Conservation (phyloP, 345 rosid genomes). For the Citrus unshiu region DNA sequence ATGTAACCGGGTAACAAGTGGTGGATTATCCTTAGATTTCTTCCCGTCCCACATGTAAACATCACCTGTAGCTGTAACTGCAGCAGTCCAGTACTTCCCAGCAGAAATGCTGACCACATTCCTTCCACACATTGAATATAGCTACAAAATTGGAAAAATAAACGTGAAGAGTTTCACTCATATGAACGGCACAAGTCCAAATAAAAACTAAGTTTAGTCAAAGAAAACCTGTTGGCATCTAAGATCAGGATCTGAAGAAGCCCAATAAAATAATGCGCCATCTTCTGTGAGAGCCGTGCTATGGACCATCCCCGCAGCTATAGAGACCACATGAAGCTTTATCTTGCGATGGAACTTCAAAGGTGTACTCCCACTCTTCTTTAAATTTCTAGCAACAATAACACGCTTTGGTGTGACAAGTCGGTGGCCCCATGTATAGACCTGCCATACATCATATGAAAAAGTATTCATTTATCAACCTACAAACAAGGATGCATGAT, state of each 20-base stretch:
- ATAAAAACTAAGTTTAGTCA: conserved; percentile 4
- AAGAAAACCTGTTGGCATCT: conserved; percentile 82
- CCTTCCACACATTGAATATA: conserved; percentile 56
- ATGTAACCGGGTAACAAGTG: conserved; percentile 62
- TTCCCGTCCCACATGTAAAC: conserved; percentile 94
- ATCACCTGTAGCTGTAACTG: conserved; percentile 82
- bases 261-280: conserved; percentile 91
- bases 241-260: conserved; percentile 82
- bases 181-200: neutral
- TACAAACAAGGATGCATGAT: neutral
- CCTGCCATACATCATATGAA: conserved; percentile 40
- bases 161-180: neutral
- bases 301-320: conserved; percentile 93
- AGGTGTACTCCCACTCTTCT: conserved; percentile 59
- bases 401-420: conserved; percentile 91
- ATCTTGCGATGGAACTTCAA: conserved; percentile 76
- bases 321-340: conserved; percentile 67
- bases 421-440: conserved; percentile 95
- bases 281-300: conserved; percentile 91
- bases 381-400: conserved; percentile 60
- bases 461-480: conserved; percentile 1
- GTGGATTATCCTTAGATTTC: conserved; percentile 50
- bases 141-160: conserved; percentile 29
- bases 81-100: conserved; percentile 93
- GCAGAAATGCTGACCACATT: conserved; percentile 75